Percentiles rank a stretch among this genome's conserved stretches.
Conservation (phyloP, 768 basidiomycete genomes). For the Paxillus rubicundulus region DNA sequence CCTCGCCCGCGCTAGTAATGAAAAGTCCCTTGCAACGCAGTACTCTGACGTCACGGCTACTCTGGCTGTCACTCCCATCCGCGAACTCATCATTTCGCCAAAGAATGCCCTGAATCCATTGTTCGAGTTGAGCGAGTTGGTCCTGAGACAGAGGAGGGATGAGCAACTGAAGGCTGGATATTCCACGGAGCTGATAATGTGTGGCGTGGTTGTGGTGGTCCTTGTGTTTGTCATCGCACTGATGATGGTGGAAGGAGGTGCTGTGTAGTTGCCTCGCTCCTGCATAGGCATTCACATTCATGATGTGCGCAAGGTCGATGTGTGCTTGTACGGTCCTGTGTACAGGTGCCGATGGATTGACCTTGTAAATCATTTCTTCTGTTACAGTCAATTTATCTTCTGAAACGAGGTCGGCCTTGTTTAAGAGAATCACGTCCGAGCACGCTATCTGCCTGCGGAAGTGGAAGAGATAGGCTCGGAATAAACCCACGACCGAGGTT, state of each 20-base stretch:
- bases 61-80: conserved; percentile 15
- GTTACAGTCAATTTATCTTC: conserved; percentile 43
- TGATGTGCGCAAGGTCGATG: conserved; percentile 72
- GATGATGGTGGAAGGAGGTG: conserved; percentile 26
- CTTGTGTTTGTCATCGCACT: conserved; percentile 31
- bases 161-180: conserved; percentile 72
- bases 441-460: conserved; percentile 83
- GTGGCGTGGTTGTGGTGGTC: conserved; percentile 33
- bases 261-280: conserved; percentile 37
- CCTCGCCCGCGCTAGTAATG: conserved; percentile 47
- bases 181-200: conserved; percentile 77
- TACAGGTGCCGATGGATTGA: conserved; percentile 81
- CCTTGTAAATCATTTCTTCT: conserved; percentile 59
- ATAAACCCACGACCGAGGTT: not conserved
- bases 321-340: conserved; percentile 67
- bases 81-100: conserved; percentile 72
- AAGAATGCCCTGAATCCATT: conserved; percentile 75
- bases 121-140: conserved; percentile 59
- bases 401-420: conserved; percentile 81
- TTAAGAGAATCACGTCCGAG: conserved; percentile 87
- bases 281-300: conserved; percentile 79
- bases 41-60: conserved; percentile 45
- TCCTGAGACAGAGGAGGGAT: conserved; percentile 55
- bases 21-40: conserved; percentile 91
- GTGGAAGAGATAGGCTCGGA: not conserved